Conservation (phyloP, 768 basidiomycete genomes). For the Tylopilus balloui region DNA sequence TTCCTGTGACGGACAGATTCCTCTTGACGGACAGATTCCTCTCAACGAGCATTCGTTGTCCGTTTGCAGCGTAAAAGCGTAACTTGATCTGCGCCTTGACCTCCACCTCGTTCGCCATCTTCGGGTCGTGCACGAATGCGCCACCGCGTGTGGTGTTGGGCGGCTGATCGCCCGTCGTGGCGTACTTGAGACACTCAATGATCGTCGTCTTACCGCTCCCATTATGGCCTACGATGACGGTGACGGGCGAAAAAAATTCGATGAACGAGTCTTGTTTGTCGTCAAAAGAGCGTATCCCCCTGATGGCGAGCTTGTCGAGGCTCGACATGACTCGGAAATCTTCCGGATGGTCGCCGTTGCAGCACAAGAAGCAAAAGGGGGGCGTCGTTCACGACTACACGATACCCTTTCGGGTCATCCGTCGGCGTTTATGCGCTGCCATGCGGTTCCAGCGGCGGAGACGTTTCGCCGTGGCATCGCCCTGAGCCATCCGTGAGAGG, state of each 20-base stretch:
- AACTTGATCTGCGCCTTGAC: constrained; percentile 98
- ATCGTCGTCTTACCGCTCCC: constrained; percentile 99
- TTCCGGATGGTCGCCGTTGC: no score
- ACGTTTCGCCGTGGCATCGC: no score
- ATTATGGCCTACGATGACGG: constrained; percentile 98
- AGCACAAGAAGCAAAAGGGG: no score
- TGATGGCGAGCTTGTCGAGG: constrained; percentile 89
- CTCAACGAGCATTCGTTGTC: constrained; percentile 84
- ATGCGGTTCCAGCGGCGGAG: no score
- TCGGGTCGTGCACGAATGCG: constrained; percentile 98
- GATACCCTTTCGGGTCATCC: no score
- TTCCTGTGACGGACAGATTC: constrained; percentile 87
- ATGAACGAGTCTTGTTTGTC: constrained; percentile 91
- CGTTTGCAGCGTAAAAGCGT: constrained; percentile 85
- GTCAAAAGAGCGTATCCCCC: constrained; percentile 94
- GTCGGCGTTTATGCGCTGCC: no score
- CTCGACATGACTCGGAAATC: no score
- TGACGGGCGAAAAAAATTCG: constrained; percentile 96
- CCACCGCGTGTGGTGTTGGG: constrained; percentile 96
- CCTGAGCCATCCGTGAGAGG: no score
- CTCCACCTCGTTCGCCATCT: constrained; percentile 99
- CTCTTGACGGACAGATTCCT: constrained; percentile 92
- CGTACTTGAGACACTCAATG: constrained; percentile 99
- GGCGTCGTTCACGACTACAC: no score
- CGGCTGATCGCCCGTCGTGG: constrained; percentile 96